Conservation (phyloP, 768 basidiomycete genomes). For the Peribolospora kevripleyi region DNA sequence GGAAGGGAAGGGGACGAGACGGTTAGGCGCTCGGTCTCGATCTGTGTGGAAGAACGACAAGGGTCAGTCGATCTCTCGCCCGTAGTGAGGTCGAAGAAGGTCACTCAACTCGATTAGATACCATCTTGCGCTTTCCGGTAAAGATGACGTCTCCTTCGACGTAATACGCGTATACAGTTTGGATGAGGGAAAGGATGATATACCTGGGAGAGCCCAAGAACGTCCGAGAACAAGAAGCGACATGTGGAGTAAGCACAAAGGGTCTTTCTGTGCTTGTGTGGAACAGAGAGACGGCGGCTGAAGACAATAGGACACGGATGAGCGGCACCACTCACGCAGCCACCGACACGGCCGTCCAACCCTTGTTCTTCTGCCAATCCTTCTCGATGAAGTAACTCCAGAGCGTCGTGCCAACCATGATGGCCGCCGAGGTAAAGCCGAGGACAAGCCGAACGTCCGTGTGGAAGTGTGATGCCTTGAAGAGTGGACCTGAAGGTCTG, state of each 20-base stretch:
- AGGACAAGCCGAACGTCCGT: slow-evolving; percentile 67
- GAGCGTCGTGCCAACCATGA: slow-evolving; percentile 54
- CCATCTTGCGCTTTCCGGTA: slow-evolving; percentile 67
- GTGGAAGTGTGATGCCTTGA: slow-evolving; percentile 64
- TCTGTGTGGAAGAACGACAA: slow-evolving; percentile 26
- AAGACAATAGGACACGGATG: background rate
- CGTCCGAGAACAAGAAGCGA: slow-evolving; percentile 4
- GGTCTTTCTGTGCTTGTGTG: background rate
- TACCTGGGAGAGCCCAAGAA: slow-evolving; percentile 30
- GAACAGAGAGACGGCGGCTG: slow-evolving; percentile 1
- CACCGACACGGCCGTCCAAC: slow-evolving; percentile 44
- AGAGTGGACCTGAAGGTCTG: slow-evolving; percentile 38
- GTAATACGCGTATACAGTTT: slow-evolving; percentile 63
- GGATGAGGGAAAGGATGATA: slow-evolving; percentile 40
- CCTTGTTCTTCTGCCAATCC: slow-evolving; percentile 74
- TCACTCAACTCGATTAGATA: slow-evolving; percentile 50
- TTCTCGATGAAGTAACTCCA: slow-evolving; percentile 47
- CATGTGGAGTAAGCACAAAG: background rate
- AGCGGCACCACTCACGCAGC: slow-evolving; percentile 28
- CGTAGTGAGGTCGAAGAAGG: background rate
- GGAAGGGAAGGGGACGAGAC: slow-evolving; percentile 45
- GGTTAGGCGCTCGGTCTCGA: slow-evolving; percentile 71
- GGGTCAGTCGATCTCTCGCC: background rate
- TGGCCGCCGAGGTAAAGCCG: slow-evolving; percentile 64
- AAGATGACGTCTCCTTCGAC: slow-evolving; percentile 65